Base-by-base conservation (phyloP, 352 stramenopile genomes). In the Phytophthora cryptogea region DNA sequence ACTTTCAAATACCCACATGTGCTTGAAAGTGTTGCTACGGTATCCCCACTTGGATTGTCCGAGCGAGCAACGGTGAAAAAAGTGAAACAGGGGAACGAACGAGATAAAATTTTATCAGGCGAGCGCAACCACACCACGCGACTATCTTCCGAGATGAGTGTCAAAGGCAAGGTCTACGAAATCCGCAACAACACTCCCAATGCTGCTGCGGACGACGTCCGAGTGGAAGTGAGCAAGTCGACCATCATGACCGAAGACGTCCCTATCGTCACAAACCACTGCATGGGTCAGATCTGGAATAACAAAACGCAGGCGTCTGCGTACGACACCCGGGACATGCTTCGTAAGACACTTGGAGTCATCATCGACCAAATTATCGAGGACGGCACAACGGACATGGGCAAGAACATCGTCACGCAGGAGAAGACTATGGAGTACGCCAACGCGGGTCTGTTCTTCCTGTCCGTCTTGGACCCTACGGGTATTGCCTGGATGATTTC, bases 381-480 rank as follows among this genome's bases (percentile, higher is more conserved):
- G 13, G 44, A 61, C 8, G 62, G 67, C 8, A 65, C 52, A 1
- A 69, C 67, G 0, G 67, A 75, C 43, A 70, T 73, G 65, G 62
- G 52, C 4, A 72, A 68, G 35, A 17, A 50, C 3, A 11, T 75
- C 2, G 6, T 11, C 14, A 68, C 55, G 52, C 61, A 70, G 33
- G 54, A 74, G 45, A 63, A 69, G 8, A 44, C 41, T 1, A 28
- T 72, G 26, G 57, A 64, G 20, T 63, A 59, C 45, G 11, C 53
- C 1, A 69, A 75, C 46, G 0, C 74, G 26, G 78, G 78, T 39
- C 66, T 88, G 0, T 69, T 78, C 20, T 42, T 72, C 0, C 52
- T 88, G 33, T 68, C 75, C 6, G 66, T 70, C 11, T 78, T 88
- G 10, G 75, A 88, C 36, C 70, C 73, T 0, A 88, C 68, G 5